phyloP scores from a whole-genome alignment of 1,139 yeast genomes.

The Meyerozyma elateridarum region DNA sequence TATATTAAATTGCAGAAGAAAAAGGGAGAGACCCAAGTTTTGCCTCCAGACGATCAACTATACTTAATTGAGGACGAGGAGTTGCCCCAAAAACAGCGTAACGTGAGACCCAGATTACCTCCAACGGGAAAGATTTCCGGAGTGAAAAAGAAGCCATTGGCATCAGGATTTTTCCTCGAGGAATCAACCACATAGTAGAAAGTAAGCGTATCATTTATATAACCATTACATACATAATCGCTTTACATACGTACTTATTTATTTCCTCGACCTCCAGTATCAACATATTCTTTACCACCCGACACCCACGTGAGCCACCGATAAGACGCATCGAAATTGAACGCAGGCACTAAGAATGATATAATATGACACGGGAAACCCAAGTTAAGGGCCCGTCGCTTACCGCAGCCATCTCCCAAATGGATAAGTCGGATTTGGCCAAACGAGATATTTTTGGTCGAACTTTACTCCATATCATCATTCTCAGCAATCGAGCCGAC shows the following conservation, averaged over 20 bases:
- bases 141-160: conserved; percentile 58
- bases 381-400: conserved; percentile 3
- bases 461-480: conserved; percentile 55
- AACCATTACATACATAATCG: too few species aligned
- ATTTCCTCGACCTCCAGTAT: too few species aligned
- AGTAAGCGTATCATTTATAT: neutral
- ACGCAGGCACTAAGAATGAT: conserved; percentile 2
- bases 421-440: conserved; percentile 39
- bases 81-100: conserved; percentile 73
- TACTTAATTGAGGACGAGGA: conserved; percentile 71
- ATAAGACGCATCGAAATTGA: neutral
- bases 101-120: conserved; percentile 80
- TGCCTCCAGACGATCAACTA: conserved; percentile 39
- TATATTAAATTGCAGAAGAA: conserved; percentile 50
- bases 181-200: conserved; percentile 12
- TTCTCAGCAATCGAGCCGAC: conserved; percentile 47
- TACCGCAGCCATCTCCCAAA: conserved; percentile 19
- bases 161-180: conserved; percentile 45
- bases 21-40: conserved; percentile 45
- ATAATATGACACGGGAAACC: conserved; percentile 5
- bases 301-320: conserved; percentile 3
- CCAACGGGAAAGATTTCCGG: conserved; percentile 86
- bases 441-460: conserved; percentile 73
- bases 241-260: too few species aligned
- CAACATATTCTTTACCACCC: neutral